These are phyloP conservation scores for Candida sphagnicola DNA, from an alignment of 805 yeast species.

Conservation along the genomic window DNA sequence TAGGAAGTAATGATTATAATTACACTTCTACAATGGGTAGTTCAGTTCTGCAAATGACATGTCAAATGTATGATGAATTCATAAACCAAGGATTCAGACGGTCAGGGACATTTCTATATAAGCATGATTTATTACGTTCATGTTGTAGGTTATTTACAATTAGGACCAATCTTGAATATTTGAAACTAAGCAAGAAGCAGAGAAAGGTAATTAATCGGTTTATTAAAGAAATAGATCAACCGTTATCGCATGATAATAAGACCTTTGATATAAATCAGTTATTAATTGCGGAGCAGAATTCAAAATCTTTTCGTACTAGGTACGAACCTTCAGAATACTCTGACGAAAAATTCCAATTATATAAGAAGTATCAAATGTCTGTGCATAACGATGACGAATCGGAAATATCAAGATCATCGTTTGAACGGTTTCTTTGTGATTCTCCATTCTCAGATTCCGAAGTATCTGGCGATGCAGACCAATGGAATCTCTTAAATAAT, in stretches of 20 bases:
- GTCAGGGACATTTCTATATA: constrained; percentile 64
- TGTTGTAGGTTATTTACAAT: constrained; percentile 84
- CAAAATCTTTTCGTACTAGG: constrained; percentile 34
- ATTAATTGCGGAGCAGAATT: constrained; percentile 35
- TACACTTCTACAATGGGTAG: constrained; percentile 31
- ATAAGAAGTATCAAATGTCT: constrained; percentile 61
- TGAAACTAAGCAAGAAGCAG: constrained; percentile 60
- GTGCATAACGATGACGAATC: constrained; percentile 62
- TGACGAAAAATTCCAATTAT: constrained; percentile 58
- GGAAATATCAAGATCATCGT: constrained; percentile 44
- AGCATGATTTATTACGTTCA: constrained; percentile 62
- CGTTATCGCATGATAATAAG: constrained; percentile 9
- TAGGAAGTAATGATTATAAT: constrained; percentile 10
- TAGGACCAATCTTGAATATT: constrained; percentile 47
- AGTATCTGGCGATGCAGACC: constrained; percentile 16
- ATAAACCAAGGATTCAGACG: constrained; percentile 77
- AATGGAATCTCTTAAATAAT: constrained; percentile 30
- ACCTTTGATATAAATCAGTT: constrained; percentile 28
- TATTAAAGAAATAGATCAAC: constrained; percentile 29
- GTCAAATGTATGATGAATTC: constrained; percentile 55
- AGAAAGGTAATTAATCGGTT: constrained; percentile 64
- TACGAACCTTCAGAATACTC: constrained; percentile 53
- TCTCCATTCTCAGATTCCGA: constrained; percentile 49
- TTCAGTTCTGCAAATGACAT: constrained; percentile 41
- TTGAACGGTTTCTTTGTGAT: constrained; percentile 64